Percentiles rank a stretch among this genome's conserved stretches.
Conservation (phyloP, 2,329 filamentous ascomycete genomes). For the Trichoderma brevicompactum region DNA sequence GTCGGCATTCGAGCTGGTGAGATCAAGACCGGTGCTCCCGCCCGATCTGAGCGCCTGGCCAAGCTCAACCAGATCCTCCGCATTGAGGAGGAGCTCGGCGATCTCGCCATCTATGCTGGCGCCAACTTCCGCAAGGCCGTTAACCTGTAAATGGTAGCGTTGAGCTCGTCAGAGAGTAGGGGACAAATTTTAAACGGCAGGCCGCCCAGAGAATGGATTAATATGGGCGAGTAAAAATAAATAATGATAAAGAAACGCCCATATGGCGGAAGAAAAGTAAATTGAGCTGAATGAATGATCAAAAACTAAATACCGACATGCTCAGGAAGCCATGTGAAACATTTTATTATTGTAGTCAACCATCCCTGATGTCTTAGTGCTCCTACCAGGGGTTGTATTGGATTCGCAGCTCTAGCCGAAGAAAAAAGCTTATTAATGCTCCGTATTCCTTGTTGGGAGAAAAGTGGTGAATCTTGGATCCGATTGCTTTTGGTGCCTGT, state of each 20-base stretch:
- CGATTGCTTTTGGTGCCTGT: no score
- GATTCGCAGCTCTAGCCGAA: no score
- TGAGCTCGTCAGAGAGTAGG: neutral
- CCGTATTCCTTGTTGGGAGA: neutral
- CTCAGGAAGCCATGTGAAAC: neutral
- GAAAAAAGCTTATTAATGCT: neutral
- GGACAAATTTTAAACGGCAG: neutral
- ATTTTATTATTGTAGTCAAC: neutral
- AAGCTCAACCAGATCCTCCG: constrained; percentile 99
- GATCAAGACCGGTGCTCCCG: constrained; percentile 98
- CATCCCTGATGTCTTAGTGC: neutral
- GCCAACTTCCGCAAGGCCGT: constrained; percentile 89
- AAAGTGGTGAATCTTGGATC: neutral
- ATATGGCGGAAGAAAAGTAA: constrained; percentile 12
- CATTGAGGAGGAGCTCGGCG: constrained; percentile 98
- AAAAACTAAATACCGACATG: neutral
- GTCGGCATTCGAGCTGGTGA: constrained; percentile 95
- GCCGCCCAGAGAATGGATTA: constrained; percentile 7
- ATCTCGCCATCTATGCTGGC: constrained; percentile 89
- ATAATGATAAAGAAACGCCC: constrained; percentile 24
- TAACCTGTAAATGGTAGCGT: constrained; percentile 68
- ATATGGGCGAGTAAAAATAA: constrained; percentile 12
- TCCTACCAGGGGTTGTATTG: neutral
- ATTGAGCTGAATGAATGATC: constrained; percentile 23
- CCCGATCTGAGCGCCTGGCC: constrained; percentile 95